phyloP scores from a whole-genome alignment of 306 rosid species.

The Cucurbita ficifolia region DNA sequence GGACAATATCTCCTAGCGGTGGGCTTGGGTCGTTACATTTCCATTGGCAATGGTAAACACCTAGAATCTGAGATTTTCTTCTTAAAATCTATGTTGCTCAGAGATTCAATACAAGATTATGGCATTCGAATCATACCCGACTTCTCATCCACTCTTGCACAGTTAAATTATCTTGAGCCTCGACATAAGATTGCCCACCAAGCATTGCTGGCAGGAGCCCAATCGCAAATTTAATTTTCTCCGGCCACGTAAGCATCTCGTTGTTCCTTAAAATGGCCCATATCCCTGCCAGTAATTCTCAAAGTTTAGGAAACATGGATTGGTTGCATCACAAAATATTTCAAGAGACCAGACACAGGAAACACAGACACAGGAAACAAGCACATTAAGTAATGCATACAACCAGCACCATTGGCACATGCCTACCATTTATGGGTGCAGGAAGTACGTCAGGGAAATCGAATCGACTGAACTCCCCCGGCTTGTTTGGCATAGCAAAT shows the following conservation, averaged over 20 bases:
- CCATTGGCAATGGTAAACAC: background rate
- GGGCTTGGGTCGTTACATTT: no score
- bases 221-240: slow-evolving; percentile 86
- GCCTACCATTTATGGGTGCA: slow-evolving; percentile 79
- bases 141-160: slow-evolving; percentile 92
- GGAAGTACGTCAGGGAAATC: slow-evolving; percentile 80
- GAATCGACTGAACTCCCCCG: slow-evolving; percentile 93
- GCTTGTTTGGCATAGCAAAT: slow-evolving; percentile 93
- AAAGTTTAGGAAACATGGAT: slow-evolving; percentile 5
- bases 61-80: background rate
- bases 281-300: slow-evolving; percentile 44
- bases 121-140: slow-evolving; percentile 34
- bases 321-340: background rate
- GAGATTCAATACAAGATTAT: background rate
- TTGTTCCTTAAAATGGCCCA: slow-evolving; percentile 93
- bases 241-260: slow-evolving; percentile 98
- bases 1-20: no score
- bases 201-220: slow-evolving; percentile 93
- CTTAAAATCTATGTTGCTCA: background rate
- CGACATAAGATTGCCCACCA: slow-evolving; percentile 91
- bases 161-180: slow-evolving; percentile 78
- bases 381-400: background rate
- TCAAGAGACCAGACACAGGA: background rate
- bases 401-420: background rate
- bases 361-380: background rate